Evolutionary conservation across 2,329 filamentous ascomycete genomes (phyloP).

Genomic region (Hirsutella rhossiliensis): DNA sequence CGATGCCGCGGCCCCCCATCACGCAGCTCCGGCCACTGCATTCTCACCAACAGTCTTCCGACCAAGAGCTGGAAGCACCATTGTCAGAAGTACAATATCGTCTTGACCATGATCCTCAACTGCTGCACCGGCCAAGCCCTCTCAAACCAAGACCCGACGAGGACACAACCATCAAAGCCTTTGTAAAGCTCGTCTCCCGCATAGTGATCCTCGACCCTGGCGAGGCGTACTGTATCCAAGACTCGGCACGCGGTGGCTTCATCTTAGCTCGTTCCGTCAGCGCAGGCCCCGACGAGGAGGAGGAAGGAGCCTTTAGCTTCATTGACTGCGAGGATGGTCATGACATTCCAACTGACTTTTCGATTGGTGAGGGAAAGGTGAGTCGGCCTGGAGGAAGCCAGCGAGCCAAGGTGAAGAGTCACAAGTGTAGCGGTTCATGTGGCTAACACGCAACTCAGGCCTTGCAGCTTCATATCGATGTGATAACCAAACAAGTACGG

Average conservation of each 20-base stretch:
- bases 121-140: constrained; percentile 2
- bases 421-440: neutral
- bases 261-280: neutral
- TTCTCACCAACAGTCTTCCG: constrained; percentile 1
- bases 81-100: neutral
- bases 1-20: constrained; percentile 4
- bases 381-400: neutral
- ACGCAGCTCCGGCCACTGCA: constrained; percentile 9
- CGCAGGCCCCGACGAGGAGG: neutral
- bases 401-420: neutral
- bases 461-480: constrained; percentile 1
- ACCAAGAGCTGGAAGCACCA: neutral
- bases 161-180: constrained; percentile 2
- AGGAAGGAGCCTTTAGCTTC: neutral
- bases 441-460: neutral
- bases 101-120: neutral
- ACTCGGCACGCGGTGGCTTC: constrained; percentile 1
- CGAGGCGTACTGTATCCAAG: constrained; percentile 6
- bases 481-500: neutral
- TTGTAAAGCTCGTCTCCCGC: constrained; percentile 5
- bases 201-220: constrained; percentile 4
- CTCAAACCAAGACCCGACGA: constrained; percentile 1
- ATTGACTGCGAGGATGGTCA: neutral
- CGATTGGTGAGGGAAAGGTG: constrained; percentile 4
- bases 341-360: constrained; percentile 5